phyloP scores from a whole-genome alignment of 2,329 filamentous ascomycete genomes.

The Neonectria faginata region DNA sequence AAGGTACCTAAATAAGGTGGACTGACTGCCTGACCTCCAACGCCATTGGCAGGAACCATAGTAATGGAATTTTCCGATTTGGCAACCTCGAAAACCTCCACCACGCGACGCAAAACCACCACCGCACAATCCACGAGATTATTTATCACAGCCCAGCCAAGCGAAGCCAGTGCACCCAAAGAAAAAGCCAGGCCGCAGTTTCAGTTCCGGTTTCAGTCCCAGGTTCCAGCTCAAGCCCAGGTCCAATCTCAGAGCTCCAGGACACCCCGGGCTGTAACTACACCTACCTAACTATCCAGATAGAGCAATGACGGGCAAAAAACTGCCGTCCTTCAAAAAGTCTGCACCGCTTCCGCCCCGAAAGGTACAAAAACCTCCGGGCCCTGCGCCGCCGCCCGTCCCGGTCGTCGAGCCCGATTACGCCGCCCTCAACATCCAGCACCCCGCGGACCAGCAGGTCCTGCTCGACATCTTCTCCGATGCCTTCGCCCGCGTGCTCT shows the following conservation, averaged over 20 bases:
- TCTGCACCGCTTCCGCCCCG: constrained; percentile 12
- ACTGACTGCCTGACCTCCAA: background rate
- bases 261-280: background rate
- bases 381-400: constrained; percentile 21
- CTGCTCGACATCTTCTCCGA: constrained; percentile 79
- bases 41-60: constrained; percentile 16
- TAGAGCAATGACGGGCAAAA: constrained; percentile 43
- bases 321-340: constrained; percentile 39
- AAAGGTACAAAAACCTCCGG: constrained; percentile 28
- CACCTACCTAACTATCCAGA: background rate
- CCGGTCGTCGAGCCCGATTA: constrained; percentile 3
- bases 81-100: constrained; percentile 8
- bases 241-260: background rate
- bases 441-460: constrained; percentile 66
- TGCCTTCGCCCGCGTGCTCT: constrained; percentile 67
- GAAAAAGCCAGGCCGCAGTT: background rate
- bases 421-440: constrained; percentile 31
- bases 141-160: constrained; percentile 8
- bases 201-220: background rate
- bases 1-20: background rate
- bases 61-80: constrained; percentile 28
- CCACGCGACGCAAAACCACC: constrained; percentile 8
- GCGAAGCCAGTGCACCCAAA: constrained; percentile 1
- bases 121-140: constrained; percentile 12
- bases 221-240: background rate